Conservation (phyloP, 805 yeast genomes). For the Spathaspora hagerdaliae region DNA sequence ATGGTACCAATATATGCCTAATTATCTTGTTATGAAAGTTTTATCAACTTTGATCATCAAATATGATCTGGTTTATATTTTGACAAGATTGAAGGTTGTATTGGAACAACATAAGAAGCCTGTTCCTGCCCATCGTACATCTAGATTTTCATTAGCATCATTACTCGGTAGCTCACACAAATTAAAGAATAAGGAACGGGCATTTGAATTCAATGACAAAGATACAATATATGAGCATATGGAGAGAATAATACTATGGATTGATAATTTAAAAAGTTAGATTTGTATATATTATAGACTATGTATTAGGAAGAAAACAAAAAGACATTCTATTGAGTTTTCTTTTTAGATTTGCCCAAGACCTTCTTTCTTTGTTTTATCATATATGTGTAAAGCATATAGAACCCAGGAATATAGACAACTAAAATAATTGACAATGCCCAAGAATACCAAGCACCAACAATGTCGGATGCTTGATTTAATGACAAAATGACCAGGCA, state of each 20-base stretch:
- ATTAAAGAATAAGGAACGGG: constrained; percentile 1
- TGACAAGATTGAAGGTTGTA: constrained; percentile 36
- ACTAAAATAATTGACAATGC: constrained; percentile 54
- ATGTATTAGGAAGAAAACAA: neutral
- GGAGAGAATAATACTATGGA: constrained; percentile 25
- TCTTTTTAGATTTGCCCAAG: constrained; percentile 33
- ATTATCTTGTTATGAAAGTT: constrained; percentile 36
- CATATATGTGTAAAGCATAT: constrained; percentile 18
- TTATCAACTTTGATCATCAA: constrained; percentile 39
- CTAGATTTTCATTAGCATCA: constrained; percentile 6
- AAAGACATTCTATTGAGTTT: constrained; percentile 6
- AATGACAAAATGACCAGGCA: constrained; percentile 66
- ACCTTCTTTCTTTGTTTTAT: constrained; percentile 47
- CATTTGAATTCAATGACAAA: constrained; percentile 19
- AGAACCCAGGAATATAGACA: constrained; percentile 83
- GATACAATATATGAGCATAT: constrained; percentile 33
- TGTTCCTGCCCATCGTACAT: neutral
- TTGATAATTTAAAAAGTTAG: constrained; percentile 16
- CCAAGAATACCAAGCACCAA: constrained; percentile 50
- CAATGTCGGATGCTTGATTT: constrained; percentile 54
- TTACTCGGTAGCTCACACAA: constrained; percentile 6
- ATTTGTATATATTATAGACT: neutral
- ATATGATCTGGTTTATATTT: constrained; percentile 39
- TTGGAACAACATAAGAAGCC: constrained; percentile 27
- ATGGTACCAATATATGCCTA: constrained; percentile 58